Base-by-base conservation (phyloP, 495 filamentous ascomycete genomes). In the Cercophora newfieldiana region DNA sequence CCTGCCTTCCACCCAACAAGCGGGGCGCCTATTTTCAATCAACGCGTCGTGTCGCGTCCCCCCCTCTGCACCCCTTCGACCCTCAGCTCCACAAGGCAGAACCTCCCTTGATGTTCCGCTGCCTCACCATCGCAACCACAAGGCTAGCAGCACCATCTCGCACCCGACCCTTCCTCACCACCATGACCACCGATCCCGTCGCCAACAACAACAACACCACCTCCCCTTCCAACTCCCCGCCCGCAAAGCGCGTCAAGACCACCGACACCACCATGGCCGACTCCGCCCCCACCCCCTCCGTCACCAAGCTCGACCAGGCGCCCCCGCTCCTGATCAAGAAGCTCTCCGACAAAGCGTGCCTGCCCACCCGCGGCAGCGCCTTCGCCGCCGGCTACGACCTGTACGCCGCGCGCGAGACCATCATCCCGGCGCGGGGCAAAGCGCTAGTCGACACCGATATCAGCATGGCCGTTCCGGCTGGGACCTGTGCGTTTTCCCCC, bases 381-480 rank as follows among this genome's bases (percentile, higher is more conserved):
- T 93, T 93, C 71, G 91, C 94, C 0, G 95, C 95, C 3, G 95
- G 95, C 3, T 97, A 97, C 78, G 95, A 99, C 81, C 69, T 98
- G 47, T 98, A 82, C 72, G 88, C 88, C 56, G 84, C 93, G 4
- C 85, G 85, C 69, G 84, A 88, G 51, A 89, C 91, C 8, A 83
- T 83, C 0, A 88, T 99, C 30, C 92, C 92, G 0, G 87, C 90
- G 19, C 83, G 92, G 68, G 94, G 93, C 57, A 94, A 94, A 79
- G 92, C 79, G 3, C 75, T 96, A 44, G 93, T 97, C 26, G 91
- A 96, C 69, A 97, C 95, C 16, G 95, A 92, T 68, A 88, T 99
- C 69, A 85, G 86, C 28, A 92, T 99, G 80, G 91, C 93, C 18
- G 89, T 97, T 21, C 94, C 95, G 0, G 88, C 86, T 28, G 92